Conservation (phyloP, 352 stramenopile genomes). For the Globisporangium barbulae region DNA sequence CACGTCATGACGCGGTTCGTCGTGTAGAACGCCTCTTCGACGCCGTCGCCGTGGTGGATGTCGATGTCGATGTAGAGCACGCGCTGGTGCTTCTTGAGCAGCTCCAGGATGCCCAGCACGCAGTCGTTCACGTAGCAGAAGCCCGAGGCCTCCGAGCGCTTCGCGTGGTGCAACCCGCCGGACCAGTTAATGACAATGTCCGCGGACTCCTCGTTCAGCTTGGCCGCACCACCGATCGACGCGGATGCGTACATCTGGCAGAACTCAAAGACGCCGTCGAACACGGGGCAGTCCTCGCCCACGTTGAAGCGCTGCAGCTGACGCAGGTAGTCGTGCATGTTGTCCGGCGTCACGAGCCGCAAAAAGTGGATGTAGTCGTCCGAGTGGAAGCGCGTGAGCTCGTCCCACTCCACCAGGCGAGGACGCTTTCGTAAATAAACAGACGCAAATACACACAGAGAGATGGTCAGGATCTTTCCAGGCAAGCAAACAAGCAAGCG, state of each 20-base stretch:
- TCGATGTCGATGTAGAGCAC: conserved; percentile 99
- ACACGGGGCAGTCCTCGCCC: conserved; percentile 99
- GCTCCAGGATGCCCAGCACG: conserved; percentile 97
- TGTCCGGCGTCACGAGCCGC: conserved; percentile 96
- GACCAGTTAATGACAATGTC: conserved; percentile 99
- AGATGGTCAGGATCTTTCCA: not conserved
- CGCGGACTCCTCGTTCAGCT: conserved; percentile 93
- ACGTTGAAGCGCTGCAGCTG: conserved; percentile 97
- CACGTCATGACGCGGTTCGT: conserved; percentile 98
- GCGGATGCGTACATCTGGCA: conserved; percentile 97
- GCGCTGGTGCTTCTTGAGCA: conserved; percentile 96
- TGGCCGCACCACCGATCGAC: conserved; percentile 95
- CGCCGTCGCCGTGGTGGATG: conserved; percentile 98
- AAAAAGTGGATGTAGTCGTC: conserved; percentile 99
- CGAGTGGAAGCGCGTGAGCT: conserved; percentile 99
- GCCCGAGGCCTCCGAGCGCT: conserved; percentile 97
- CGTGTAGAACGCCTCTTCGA: conserved; percentile 99
- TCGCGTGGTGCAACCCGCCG: conserved; percentile 98
- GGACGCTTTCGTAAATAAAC: conserved; percentile 57
- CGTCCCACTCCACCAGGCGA: conserved; percentile 92
- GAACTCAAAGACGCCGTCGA: conserved; percentile 99
- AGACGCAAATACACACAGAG: not conserved
- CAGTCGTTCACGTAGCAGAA: conserved; percentile 99
- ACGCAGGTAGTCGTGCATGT: conserved; percentile 95
- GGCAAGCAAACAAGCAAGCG: not conserved